These are phyloP conservation scores for Irpex lacteus DNA, from an alignment of 1,284 basidiomycete genomes.

Conservation along the genomic window DNA sequence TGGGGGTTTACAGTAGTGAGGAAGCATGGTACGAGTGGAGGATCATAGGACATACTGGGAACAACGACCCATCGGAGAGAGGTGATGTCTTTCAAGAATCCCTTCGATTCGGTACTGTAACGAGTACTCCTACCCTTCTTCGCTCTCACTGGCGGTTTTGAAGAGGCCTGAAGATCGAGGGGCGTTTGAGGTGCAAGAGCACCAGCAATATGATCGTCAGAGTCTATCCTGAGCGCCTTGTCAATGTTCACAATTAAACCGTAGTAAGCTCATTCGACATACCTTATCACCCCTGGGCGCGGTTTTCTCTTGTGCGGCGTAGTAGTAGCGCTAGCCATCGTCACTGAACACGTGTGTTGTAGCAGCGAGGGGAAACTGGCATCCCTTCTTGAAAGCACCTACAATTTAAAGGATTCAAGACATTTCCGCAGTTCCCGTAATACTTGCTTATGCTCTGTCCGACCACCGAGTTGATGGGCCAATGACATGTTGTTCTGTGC, in stretches of 20 bases:
- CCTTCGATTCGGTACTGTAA: slow-evolving; percentile 21
- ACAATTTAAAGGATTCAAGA: too few species aligned
- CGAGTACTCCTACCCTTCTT: not conserved
- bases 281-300: not conserved
- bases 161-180: not conserved
- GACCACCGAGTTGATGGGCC: not conserved
- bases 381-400: too few species aligned
- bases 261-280: not conserved
- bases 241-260: not conserved
- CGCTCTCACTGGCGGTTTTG: not conserved
- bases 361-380: too few species aligned
- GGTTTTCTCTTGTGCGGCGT: not conserved
- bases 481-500: not conserved
- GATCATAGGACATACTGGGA: slow-evolving; percentile 50
- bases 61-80: slow-evolving; percentile 72
- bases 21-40: not conserved
- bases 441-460: not conserved
- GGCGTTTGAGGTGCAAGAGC: not conserved
- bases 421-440: not conserved
- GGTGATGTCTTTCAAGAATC: slow-evolving; percentile 45
- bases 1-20: slow-evolving; percentile 24
- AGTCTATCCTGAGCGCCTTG: not conserved
- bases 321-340: not conserved
- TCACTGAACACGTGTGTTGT: not conserved
- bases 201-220: not conserved